Conservation (phyloP, 1,139 yeast genomes). For the Geotrichum fermentans region DNA sequence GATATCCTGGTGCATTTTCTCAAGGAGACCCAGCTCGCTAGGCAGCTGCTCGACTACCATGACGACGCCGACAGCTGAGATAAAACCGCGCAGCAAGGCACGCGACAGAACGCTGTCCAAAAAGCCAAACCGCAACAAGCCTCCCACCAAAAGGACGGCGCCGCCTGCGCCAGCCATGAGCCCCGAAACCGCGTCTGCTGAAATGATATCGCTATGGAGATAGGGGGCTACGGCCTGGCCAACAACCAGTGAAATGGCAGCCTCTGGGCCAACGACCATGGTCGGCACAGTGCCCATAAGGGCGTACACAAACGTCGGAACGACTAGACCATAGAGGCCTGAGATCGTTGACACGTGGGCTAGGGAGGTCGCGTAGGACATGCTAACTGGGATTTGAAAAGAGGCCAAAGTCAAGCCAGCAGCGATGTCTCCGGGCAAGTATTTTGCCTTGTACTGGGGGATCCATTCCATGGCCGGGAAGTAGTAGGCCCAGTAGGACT, state of each 20-base stretch:
- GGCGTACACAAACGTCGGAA: constrained; percentile 79
- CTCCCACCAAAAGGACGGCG: constrained; percentile 65
- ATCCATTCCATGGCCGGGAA: constrained; percentile 81
- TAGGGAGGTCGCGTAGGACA: constrained; percentile 83
- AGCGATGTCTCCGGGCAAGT: constrained; percentile 65
- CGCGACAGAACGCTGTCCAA: constrained; percentile 82
- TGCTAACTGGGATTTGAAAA: constrained; percentile 83
- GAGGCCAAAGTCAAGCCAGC: constrained; percentile 89
- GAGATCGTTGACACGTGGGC: constrained; percentile 88
- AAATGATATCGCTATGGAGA: constrained; percentile 39
- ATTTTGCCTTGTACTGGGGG: constrained; percentile 50
- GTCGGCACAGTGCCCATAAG: constrained; percentile 90
- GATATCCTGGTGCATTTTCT: constrained; percentile 40
- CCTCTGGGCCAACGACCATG: constrained; percentile 96
- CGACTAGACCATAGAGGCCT: constrained; percentile 75
- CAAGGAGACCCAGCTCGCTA: constrained; percentile 62
- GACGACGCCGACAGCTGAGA: constrained; percentile 87
- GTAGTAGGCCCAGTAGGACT: constrained; percentile 54
- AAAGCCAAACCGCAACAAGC: constrained; percentile 80
- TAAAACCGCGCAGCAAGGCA: constrained; percentile 80
- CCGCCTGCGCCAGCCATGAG: constrained; percentile 77
- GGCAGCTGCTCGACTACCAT: constrained; percentile 78
- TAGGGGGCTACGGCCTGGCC: constrained; percentile 80
- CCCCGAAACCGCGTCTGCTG: constrained; percentile 64
- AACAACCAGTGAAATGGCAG: constrained; percentile 82